Evolutionary conservation across 768 basidiomycete species (phyloP).

Genomic region (Mycena capillaripes): DNA sequence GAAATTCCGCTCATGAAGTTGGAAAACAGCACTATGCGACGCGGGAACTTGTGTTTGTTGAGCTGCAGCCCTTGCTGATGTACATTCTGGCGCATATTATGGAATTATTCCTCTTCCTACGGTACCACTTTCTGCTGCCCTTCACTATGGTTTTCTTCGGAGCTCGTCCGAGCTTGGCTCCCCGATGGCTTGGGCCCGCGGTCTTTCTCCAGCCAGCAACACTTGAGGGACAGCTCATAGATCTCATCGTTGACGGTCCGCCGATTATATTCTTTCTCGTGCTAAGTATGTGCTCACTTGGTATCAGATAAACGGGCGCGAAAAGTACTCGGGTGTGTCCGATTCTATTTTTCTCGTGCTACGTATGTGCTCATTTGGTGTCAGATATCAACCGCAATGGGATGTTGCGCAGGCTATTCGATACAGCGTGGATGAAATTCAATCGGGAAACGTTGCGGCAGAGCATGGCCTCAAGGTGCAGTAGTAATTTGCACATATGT

Average conservation of each 20-base stretch:
- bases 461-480: slow-evolving; percentile 40
- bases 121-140: slow-evolving; percentile 46
- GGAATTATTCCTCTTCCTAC: slow-evolving; percentile 46
- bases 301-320: slow-evolving; percentile 47
- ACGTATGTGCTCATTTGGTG: neutral
- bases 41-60: slow-evolving; percentile 43
- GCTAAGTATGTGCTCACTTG: neutral
- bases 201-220: slow-evolving; percentile 50
- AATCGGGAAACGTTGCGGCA: slow-evolving; percentile 41
- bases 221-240: slow-evolving; percentile 45
- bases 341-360: neutral
- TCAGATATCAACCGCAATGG: slow-evolving; percentile 50
- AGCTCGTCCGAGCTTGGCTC: slow-evolving; percentile 39
- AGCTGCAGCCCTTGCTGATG: slow-evolving; percentile 46
- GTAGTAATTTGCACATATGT: neutral
- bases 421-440: slow-evolving; percentile 50
- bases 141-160: slow-evolving; percentile 37
- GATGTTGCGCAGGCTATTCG: slow-evolving; percentile 47
- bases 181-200: slow-evolving; percentile 47
- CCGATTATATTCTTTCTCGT: neutral
- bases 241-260: slow-evolving; percentile 50
- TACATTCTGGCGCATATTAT: slow-evolving; percentile 48
- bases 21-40: slow-evolving; percentile 45
- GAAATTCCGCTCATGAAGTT: neutral
- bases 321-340: slow-evolving; percentile 47